Conservation (phyloP, 2,329 filamentous ascomycete species). For the Monosporascus cannonballus region DNA sequence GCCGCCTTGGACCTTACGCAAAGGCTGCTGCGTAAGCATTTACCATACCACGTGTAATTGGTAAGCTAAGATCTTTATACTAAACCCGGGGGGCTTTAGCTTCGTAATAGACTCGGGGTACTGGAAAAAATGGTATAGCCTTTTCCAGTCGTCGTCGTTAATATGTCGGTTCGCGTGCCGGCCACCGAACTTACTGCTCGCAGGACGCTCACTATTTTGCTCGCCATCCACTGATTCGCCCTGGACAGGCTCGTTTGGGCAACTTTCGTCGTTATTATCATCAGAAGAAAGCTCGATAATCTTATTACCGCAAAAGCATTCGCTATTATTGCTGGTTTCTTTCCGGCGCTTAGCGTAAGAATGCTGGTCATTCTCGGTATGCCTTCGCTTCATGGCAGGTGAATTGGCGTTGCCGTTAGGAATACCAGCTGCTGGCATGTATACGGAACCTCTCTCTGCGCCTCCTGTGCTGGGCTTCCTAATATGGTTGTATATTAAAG, state of each 20-base stretch:
- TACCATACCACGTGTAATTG: constrained; percentile 6
- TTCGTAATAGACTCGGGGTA: constrained; percentile 3
- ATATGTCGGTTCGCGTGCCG: constrained; percentile 5
- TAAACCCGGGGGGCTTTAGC: constrained; percentile 4
- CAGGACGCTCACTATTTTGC: too few relatives aligned
- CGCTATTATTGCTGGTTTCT: neutral
- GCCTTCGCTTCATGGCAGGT: neutral
- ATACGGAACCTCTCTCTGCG: too few relatives aligned
- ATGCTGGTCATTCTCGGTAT: constrained; percentile 1
- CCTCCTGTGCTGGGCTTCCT: too few relatives aligned
- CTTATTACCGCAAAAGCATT: neutral
- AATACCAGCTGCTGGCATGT: too few relatives aligned
- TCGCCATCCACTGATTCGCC: neutral
- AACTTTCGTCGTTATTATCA: constrained; percentile 1
- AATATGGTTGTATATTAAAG: too few relatives aligned
- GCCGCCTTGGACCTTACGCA: constrained; percentile 3
- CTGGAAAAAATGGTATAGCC: constrained; percentile 3
- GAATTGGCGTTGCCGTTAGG: too few relatives aligned
- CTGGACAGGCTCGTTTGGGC: neutral
- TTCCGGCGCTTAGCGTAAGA: too few relatives aligned
- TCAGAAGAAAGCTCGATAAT: constrained; percentile 1
- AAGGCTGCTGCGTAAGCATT: constrained; percentile 5
- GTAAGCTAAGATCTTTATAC: constrained; percentile 2
- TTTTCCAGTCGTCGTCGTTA: constrained; percentile 1
- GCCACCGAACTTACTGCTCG: constrained; percentile 3